Percentiles rank a stretch among this genome's conserved stretches.
Evolutionary conservation across 192 early-diverging fungal genomes (phyloP).

Genomic region (Coemansia sp.): DNA sequence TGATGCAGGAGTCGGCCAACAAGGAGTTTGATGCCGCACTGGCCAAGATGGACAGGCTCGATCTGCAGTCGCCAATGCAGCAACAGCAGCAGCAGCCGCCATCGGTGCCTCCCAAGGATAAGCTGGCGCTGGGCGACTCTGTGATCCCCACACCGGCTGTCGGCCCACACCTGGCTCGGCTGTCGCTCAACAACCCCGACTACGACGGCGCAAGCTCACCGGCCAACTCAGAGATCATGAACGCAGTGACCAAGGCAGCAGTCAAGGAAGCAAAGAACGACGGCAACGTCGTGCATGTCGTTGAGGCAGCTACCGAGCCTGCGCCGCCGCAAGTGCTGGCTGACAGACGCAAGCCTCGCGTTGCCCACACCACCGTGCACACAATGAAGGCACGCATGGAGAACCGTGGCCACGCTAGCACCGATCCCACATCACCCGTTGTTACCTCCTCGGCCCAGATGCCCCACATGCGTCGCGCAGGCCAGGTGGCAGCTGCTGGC

Average conservation of each 20-base stretch:
- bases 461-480: slow-evolving; percentile 22
- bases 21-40: slow-evolving; percentile 47
- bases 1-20: slow-evolving; percentile 22
- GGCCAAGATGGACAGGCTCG: slow-evolving; percentile 33
- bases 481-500: no score
- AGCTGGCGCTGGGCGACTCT: neutral
- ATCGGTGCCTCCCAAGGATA: neutral
- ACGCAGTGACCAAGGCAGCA: slow-evolving; percentile 41
- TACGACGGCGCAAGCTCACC: slow-evolving; percentile 11
- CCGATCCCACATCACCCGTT: slow-evolving; percentile 17
- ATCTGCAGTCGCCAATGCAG: slow-evolving; percentile 17
- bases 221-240: slow-evolving; percentile 29
- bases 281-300: slow-evolving; percentile 34
- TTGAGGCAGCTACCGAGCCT: slow-evolving; percentile 19
- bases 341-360: slow-evolving; percentile 47
- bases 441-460: slow-evolving; percentile 15
- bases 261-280: slow-evolving; percentile 43
- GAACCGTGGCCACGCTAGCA: slow-evolving; percentile 16
- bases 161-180: slow-evolving; percentile 4
- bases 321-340: slow-evolving; percentile 50
- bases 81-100: slow-evolving; percentile 1
- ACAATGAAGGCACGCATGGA: slow-evolving; percentile 51
- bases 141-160: neutral
- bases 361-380: slow-evolving; percentile 43
- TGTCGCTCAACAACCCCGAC: neutral